phyloP scores from a whole-genome alignment of 768 basidiomycete genomes.

The Suillus subalutaceus region DNA sequence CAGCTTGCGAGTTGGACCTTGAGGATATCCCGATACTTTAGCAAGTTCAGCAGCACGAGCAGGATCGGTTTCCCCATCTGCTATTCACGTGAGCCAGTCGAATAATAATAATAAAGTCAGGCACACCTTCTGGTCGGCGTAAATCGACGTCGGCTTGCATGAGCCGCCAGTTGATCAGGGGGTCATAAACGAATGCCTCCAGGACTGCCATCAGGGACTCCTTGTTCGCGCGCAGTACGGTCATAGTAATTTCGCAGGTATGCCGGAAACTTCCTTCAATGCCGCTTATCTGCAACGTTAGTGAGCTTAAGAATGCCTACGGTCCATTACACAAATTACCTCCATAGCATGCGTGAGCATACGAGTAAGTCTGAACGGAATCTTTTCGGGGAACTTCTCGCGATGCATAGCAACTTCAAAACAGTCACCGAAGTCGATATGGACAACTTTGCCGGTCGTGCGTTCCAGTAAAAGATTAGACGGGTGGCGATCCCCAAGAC shows the following conservation, averaged over 20 bases:
- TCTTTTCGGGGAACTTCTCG: constrained; percentile 98
- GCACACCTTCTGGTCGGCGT: constrained; percentile 66
- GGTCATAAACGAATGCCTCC: constrained; percentile 98
- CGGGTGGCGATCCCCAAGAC: constrained; percentile 96
- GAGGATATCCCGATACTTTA: constrained; percentile 71
- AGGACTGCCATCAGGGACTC: constrained; percentile 99
- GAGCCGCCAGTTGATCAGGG: constrained; percentile 95
- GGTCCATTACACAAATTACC: constrained; percentile 42
- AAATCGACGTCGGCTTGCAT: constrained; percentile 83
- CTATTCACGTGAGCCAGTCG: constrained; percentile 3
- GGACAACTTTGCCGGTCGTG: constrained; percentile 91
- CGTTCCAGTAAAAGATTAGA: constrained; percentile 93
- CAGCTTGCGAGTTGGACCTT: constrained; percentile 78
- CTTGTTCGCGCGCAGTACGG: constrained; percentile 93
- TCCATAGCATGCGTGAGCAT: constrained; percentile 99
- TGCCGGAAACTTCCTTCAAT: constrained; percentile 97
- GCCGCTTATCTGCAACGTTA: constrained; percentile 78
- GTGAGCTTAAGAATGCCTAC: constrained; percentile 10
- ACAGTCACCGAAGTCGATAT: constrained; percentile 98
- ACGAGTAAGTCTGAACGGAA: constrained; percentile 95
- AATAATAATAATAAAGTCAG: constrained; percentile 14
- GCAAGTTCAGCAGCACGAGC: constrained; percentile 64
- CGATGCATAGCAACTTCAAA: constrained; percentile 98
- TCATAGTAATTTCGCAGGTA: constrained; percentile 98
- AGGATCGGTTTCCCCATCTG: constrained; percentile 50